phyloP scores from a whole-genome alignment of 306 rosid genomes.

The Clitoria ternatea region DNA sequence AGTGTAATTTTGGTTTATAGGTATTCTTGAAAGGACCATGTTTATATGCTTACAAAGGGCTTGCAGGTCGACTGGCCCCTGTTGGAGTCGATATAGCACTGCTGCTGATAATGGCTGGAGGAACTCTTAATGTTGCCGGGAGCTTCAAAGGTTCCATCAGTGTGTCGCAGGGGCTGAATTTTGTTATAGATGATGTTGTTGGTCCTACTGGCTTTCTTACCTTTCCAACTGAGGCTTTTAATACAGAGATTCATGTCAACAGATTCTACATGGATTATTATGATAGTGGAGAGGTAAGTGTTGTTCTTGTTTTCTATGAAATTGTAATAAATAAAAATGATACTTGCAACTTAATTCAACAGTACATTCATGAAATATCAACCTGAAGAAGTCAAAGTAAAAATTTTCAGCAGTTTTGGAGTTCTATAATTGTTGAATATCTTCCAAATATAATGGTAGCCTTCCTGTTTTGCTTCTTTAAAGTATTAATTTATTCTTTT shows the following conservation, averaged over 20 bases:
- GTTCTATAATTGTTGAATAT: neutral
- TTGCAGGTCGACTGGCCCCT: conserved; percentile 91
- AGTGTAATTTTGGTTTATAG: conserved; percentile 37
- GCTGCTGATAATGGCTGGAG: conserved; percentile 91
- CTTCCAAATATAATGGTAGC: neutral
- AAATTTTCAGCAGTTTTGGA: neutral
- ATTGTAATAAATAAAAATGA: neutral
- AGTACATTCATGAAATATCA: neutral
- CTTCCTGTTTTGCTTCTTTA: neutral
- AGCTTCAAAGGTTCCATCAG: conserved; percentile 94
- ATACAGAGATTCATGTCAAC: conserved; percentile 90
- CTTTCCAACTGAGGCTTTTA: conserved; percentile 69
- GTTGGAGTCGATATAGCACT: conserved; percentile 92
- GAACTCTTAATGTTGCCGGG: conserved; percentile 86
- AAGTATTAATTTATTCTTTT: neutral
- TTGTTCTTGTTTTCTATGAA: conserved; percentile 12
- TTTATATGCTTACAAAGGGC: conserved; percentile 83
- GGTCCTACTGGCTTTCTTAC: conserved; percentile 85
- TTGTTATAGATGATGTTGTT: conserved; percentile 87
- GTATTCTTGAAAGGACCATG: conserved; percentile 85
- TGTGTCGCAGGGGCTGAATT: conserved; percentile 94
- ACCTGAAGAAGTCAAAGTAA: neutral
- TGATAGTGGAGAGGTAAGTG: conserved; percentile 85
- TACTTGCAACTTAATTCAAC: conserved; percentile 4
- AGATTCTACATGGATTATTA: conserved; percentile 85